Conservation (phyloP, 176 grass and related monocot genomes). For the Oryza meridionalis region DNA sequence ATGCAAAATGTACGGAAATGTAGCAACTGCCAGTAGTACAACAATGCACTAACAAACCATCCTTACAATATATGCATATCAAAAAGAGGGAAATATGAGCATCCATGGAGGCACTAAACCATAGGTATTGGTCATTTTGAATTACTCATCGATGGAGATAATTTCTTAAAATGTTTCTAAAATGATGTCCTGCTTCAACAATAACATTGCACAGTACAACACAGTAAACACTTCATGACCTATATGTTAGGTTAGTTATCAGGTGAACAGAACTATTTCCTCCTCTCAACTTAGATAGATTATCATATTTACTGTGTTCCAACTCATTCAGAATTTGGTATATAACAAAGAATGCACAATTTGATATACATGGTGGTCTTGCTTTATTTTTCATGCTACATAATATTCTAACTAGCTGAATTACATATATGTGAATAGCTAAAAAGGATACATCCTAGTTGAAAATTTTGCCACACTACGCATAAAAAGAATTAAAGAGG, state of each 20-base stretch:
- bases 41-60: background rate
- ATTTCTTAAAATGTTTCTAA: background rate
- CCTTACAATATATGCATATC: slow-evolving; percentile 11
- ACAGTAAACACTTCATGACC: background rate
- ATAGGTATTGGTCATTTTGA: background rate
- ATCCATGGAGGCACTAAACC: background rate
- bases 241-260: background rate
- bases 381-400: background rate
- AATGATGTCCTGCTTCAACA: background rate
- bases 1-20: background rate
- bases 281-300: background rate
- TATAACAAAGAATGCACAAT: too few species aligned
- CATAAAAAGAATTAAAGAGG: background rate
- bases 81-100: background rate
- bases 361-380: background rate
- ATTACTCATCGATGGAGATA: background rate
- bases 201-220: background rate
- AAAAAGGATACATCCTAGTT: background rate
- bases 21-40: background rate
- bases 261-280: background rate
- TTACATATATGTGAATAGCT: background rate
- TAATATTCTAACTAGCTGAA: background rate
- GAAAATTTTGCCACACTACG: background rate
- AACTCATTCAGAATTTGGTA: background rate
- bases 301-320: background rate